Evolutionary conservation across 2,329 filamentous ascomycete genomes (phyloP), one percentile per base, ranked within the genome.

Genomic region (Verticillium klebahnii): DNA sequence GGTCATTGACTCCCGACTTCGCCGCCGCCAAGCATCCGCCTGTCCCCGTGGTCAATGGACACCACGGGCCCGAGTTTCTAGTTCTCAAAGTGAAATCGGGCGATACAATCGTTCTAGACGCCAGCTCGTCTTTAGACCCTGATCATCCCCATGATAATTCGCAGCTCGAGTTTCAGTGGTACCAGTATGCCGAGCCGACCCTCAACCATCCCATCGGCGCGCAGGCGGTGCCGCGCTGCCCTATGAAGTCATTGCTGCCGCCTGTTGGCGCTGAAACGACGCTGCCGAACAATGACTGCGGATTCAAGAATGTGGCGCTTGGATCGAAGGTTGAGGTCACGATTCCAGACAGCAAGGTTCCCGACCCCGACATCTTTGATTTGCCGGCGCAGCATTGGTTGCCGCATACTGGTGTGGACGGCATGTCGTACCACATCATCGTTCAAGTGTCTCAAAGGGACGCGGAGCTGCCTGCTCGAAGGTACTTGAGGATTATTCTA

Each of bases 91-190:
- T 37, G 17, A 19, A 23, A n/a, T 25, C 58, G 3, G 58, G 58
- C n/a, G 58, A 60, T 3, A 11, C 14, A 4, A 11, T 60, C 12
- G 6, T 32, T 17, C 58, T 60, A 5, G 58, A 60, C 19, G 58
- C 58, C 31, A 29, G 58, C 29, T n/a, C 5, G 2, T 54, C 58
- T 3, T 29, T 23, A 4, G 58, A 60, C n/a, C 58, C 58, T 3
- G 58, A 60, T n/a, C 40, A 55, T 19, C 58, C 58, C 1, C 29
- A 23, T 3, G 45, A 55, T 15, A 60, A 55, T 31, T 54, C 58
- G 17, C 9, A 54, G 32, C 45, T 60, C 3, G 45, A 54, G n/a
- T 55, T 55, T 25, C 40, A 60, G 58, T 60, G 58, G 58, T 60
- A 54, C 17, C 58, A 60, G 32, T 60, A 60, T 12, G 12, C 8